phyloP scores from a whole-genome alignment of 2,329 filamentous ascomycete genomes.

The Knoxdaviesia capensis region DNA sequence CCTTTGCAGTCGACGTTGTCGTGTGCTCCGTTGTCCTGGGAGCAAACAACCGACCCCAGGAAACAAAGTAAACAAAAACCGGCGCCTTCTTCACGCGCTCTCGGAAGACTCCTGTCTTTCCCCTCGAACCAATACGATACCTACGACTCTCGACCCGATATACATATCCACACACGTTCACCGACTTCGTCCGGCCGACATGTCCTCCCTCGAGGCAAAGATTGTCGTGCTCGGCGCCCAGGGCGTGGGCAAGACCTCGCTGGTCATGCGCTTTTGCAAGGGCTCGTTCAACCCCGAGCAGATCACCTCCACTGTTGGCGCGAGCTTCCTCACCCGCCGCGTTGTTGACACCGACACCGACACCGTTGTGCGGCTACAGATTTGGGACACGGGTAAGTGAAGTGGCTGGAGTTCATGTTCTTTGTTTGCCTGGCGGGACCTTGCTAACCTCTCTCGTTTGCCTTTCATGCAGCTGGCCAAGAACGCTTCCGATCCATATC shows the following conservation, averaged over 20 bases:
- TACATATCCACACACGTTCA: neutral
- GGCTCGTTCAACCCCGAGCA: conserved; percentile 47
- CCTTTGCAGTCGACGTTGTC: too few species aligned
- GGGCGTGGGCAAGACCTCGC: conserved; percentile 60
- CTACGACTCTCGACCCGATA: too few species aligned
- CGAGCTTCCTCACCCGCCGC: conserved; percentile 61
- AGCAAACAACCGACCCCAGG: too few species aligned
- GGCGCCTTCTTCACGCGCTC: too few species aligned
- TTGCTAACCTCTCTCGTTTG: conserved; percentile 3
- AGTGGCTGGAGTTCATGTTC: neutral
- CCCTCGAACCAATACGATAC: too few species aligned
- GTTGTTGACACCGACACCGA: conserved; percentile 69
- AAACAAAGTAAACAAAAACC: too few species aligned
- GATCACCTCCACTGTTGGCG: conserved; percentile 53
- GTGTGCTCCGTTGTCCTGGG: too few species aligned
- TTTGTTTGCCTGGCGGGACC: neutral
- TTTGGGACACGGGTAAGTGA: conserved; percentile 66
- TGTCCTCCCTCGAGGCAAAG: conserved; percentile 56
- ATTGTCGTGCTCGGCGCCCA: conserved; percentile 65
- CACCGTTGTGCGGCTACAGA: conserved; percentile 75
- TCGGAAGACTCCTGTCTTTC: too few species aligned
- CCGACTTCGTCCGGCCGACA: conserved; percentile 6
- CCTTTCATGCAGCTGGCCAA: conserved; percentile 45
- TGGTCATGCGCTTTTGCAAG: conserved; percentile 59
- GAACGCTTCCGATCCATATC: conserved; percentile 91